Evolutionary conservation across 441 rosid genomes (phyloP), one percentile per base, ranked within the genome.

Genomic region (Macaranga tanarius): DNA sequence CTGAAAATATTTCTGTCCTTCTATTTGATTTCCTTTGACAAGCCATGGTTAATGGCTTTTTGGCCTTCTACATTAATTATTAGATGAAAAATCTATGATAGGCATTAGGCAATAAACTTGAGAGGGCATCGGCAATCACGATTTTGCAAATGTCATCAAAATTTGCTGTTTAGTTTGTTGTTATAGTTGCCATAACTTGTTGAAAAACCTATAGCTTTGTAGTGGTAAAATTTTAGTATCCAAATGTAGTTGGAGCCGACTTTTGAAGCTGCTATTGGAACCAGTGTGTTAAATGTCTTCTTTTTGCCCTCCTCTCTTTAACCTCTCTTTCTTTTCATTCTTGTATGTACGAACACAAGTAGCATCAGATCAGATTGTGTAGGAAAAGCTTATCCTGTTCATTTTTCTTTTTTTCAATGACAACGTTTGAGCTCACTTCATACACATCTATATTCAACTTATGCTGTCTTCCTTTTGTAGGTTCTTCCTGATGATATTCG

Each of bases 401-500:
- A 20, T 26, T 66, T 57, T 25, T 34, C 4, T 10, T 47, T 66
- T 5, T 7, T 22, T 4, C 60, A 40, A 0, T 40, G 10, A 5
- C 44, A 40, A 40, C 7, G 10, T 5, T 5, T 40, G 5, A 1
- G 44, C 44, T 40, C 44, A 40, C 44, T 40, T 9, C 44, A 5
- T 40, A 0, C 0, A 13, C 23, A 15, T 9, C 17, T 3, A 34
- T 1, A 17, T 42, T 25, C 17, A n/a, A 52, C 73, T 57, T 12
- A 20, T 75, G 40, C 19, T 52, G 10, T 11, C 51, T 72, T 73
- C 58, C 52, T 19, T 59, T 42, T 67, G 52, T 80, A 94, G 97
- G 87, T 87, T 76, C 95, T 94, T 78, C 90, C 91, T 7, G 88
- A 79, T 76, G 99, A 94, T 61, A 94, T 94, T 73, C 86, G 93